phyloP scores from a whole-genome alignment of 306 rosid genomes.

The Pterocarpus santalinus region DNA sequence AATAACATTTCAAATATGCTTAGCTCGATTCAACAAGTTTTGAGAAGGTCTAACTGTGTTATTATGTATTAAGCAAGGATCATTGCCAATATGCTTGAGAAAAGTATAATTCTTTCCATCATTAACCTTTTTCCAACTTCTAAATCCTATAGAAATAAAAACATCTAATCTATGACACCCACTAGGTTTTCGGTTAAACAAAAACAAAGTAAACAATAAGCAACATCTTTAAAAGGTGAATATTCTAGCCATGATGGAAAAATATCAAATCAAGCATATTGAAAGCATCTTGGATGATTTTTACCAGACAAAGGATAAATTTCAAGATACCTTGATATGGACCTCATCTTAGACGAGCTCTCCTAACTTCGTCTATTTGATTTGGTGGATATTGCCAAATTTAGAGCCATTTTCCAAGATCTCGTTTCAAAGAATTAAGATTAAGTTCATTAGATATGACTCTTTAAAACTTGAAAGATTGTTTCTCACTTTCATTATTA shows the following conservation, averaged over 20 bases:
- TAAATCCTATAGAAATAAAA: no score
- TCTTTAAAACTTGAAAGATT: not conserved
- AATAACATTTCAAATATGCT: no score
- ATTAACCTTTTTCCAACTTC: no score
- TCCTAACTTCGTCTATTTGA: not conserved
- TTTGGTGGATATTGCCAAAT: not conserved
- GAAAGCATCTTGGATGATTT: not conserved
- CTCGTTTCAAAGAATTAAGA: not conserved
- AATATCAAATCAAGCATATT: not conserved
- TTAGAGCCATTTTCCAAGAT: not conserved
- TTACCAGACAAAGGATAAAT: not conserved
- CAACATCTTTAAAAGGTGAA: not conserved
- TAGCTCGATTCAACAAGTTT: no score
- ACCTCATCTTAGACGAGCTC: not conserved
- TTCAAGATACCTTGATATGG: not conserved
- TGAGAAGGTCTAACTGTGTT: no score
- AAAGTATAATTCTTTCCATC: no score
- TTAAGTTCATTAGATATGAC: not conserved
- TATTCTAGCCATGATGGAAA: not conserved
- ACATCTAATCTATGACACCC: no score
- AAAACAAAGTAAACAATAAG: not conserved
- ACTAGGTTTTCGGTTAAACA: no score
- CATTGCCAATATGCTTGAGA: no score
- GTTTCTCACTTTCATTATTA: not conserved
- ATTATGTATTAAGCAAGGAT: no score